These are phyloP conservation scores for Fusarium veterinarium DNA, from an alignment of 2,329 filamentous ascomycete species.

Conservation along the genomic window DNA sequence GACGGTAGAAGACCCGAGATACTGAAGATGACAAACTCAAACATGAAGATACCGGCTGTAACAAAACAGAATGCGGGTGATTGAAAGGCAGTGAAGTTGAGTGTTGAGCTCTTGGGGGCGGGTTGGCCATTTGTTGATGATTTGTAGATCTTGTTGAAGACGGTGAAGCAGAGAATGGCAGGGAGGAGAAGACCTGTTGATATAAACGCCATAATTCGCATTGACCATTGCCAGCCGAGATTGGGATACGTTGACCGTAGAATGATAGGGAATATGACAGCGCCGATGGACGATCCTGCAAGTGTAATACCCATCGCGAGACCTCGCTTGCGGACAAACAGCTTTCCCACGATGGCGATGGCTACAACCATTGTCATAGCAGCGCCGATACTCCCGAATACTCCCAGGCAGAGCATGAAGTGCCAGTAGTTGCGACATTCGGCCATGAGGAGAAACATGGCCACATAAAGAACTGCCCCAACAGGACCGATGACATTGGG, in stretches of 20 bases:
- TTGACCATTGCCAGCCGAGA: constrained; percentile 51
- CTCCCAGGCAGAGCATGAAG: constrained; percentile 57
- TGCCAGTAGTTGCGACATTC: constrained; percentile 61
- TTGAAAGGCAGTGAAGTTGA: constrained; percentile 56
- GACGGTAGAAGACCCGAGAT: constrained; percentile 60
- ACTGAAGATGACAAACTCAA: constrained; percentile 62
- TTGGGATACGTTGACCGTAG: constrained; percentile 45
- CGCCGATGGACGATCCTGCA: constrained; percentile 45
- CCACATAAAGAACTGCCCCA: constrained; percentile 52
- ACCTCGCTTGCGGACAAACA: constrained; percentile 42
- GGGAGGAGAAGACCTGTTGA: constrained; percentile 43
- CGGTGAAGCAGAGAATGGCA: constrained; percentile 50
- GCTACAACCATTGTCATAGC: constrained; percentile 53
- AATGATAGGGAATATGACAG: constrained; percentile 50
- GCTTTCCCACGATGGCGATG: constrained; percentile 48
- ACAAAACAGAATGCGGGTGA: constrained; percentile 56
- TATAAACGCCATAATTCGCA: constrained; percentile 48
- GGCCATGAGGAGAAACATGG: constrained; percentile 58
- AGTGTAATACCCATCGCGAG: constrained; percentile 44
- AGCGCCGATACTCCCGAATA: constrained; percentile 56
- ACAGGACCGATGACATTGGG: constrained; percentile 54
- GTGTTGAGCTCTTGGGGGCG: constrained; percentile 28
- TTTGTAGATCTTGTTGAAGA: constrained; percentile 43
- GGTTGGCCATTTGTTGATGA: constrained; percentile 4
- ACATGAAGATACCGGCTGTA: constrained; percentile 55